Evolutionary conservation across 2,329 filamentous ascomycete genomes (phyloP).

Genomic region (Fusarium siculi): DNA sequence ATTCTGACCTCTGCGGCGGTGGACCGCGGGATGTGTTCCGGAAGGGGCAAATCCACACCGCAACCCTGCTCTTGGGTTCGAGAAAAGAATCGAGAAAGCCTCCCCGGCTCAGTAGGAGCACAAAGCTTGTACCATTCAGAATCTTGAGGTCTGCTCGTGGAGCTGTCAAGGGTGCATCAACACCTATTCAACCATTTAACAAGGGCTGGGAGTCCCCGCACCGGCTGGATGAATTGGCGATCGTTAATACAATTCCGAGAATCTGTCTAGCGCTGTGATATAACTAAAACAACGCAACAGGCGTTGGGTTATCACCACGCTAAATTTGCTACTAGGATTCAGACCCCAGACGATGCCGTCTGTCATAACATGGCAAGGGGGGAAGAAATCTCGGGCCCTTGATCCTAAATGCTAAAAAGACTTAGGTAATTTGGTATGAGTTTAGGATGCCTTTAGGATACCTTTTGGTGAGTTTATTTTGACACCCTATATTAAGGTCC

Average conservation of each 20-base stretch:
- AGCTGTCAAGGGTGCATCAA: constrained; percentile 9
- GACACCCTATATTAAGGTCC: not conserved
- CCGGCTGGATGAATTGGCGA: constrained; percentile 36
- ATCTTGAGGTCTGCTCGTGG: constrained; percentile 26
- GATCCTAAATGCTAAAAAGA: not conserved
- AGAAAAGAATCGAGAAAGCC: constrained; percentile 37
- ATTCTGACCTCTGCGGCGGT: constrained; percentile 11
- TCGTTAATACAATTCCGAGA: constrained; percentile 42
- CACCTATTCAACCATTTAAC: constrained; percentile 25
- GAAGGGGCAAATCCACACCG: constrained; percentile 7
- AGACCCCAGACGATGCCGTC: constrained; percentile 14
- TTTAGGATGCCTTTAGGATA: not conserved
- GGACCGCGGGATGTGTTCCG: constrained; percentile 21
- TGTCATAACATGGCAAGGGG: not conserved
- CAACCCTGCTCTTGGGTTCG: constrained; percentile 15
- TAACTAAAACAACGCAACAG: constrained; percentile 41
- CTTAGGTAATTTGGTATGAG: not conserved
- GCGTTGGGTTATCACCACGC: constrained; percentile 38
- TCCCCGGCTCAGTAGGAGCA: constrained; percentile 21
- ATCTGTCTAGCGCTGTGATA: constrained; percentile 46
- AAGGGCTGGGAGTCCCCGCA: constrained; percentile 33
- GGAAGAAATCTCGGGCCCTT: too few relatives aligned
- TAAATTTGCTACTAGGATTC: constrained; percentile 35
- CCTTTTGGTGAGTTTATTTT: too few relatives aligned
- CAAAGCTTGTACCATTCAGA: constrained; percentile 13